phyloP scores from a whole-genome alignment of 176 grass and related monocot genomes.

The Carex kokanica region DNA sequence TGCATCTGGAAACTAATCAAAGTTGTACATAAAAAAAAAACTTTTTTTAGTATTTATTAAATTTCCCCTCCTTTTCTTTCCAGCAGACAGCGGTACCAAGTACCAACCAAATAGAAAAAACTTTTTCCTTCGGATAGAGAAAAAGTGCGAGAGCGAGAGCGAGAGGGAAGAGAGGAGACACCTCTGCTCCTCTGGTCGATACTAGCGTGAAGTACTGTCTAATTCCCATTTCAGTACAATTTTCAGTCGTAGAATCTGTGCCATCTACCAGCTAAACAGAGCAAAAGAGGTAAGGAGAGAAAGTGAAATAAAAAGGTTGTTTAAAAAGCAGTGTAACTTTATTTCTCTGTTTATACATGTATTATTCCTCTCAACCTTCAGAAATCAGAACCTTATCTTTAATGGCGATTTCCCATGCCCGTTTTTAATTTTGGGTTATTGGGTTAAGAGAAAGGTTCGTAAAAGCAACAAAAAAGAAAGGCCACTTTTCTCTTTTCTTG shows the following conservation, averaged over 20 bases:
- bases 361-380: background rate
- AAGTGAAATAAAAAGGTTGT: conserved; percentile 14
- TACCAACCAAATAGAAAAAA: conserved; percentile 1
- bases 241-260: conserved; percentile 22
- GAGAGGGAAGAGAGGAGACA: background rate
- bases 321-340: conserved; percentile 32
- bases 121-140: background rate
- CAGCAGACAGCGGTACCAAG: too few species aligned
- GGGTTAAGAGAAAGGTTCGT: conserved; percentile 13
- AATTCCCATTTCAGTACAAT: conserved; percentile 31
- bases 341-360: background rate
- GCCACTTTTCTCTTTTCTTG: background rate
- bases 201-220: conserved; percentile 23
- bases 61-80: background rate
- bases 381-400: background rate
- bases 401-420: conserved; percentile 4
- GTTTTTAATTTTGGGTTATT: conserved; percentile 20
- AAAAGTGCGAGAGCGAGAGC: background rate
- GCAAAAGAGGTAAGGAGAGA: conserved; percentile 3
- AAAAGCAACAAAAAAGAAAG: conserved; percentile 11
- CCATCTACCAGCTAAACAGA: background rate
- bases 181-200: conserved; percentile 20
- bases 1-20: conserved; percentile 15
- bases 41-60: background rate
- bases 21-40: background rate